These are phyloP conservation scores for Trypanosoma rangeli DNA, from an alignment of 208 protist species.

Conservation along the genomic window DNA sequence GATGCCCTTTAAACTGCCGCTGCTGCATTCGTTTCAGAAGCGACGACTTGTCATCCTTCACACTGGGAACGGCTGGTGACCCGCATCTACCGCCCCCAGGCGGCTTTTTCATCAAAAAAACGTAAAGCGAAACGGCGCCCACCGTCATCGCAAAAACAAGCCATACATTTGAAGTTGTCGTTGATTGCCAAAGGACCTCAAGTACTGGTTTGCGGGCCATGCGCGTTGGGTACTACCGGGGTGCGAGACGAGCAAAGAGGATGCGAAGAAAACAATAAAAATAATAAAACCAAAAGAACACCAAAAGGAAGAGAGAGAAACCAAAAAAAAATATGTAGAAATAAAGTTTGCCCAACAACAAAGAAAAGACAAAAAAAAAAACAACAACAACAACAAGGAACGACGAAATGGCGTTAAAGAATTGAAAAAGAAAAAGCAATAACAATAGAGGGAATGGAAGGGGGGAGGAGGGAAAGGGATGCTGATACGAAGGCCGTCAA, in stretches of 20 bases:
- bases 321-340: conserved; percentile 14
- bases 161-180: conserved; percentile 43
- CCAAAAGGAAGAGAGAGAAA: not conserved
- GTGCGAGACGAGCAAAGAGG: not conserved
- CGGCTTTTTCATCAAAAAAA: conserved; percentile 37
- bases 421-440: conserved; percentile 4
- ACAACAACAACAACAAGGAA: not conserved
- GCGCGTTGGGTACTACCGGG: not conserved
- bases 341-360: too few relatives aligned
- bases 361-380: not conserved
- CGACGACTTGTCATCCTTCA: conserved; percentile 23
- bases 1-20: conserved; percentile 45
- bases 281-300: not conserved
- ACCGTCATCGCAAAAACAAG: conserved; percentile 45
- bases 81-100: not conserved
- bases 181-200: conserved; percentile 50
- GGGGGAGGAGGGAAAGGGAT: not conserved
- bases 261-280: not conserved
- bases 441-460: conserved; percentile 1
- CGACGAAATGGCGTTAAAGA: not conserved
- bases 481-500: too few relatives aligned
- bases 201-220: conserved; percentile 58
- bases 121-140: conserved; percentile 58
- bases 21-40: conserved; percentile 38
- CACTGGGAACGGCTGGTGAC: not conserved